Base-by-base conservation (phyloP, 306 rosid species). In the Ceratonia siliqua region DNA sequence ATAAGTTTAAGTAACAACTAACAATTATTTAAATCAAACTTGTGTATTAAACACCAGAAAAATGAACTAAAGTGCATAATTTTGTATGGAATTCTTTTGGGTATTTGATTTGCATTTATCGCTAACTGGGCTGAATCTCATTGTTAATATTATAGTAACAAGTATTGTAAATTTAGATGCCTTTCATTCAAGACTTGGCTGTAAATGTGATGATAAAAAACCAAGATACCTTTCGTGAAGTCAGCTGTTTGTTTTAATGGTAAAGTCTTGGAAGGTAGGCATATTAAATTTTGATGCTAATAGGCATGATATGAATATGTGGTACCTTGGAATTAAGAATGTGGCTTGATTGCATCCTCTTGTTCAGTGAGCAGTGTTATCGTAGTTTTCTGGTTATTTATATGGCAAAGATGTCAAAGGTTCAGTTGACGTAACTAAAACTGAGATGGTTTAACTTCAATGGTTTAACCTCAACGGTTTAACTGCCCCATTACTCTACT, bases 91-190 rank as follows among this genome's bases (percentile, higher is more conserved):
- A 20, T 52, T 63, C 53, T 42, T 64, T 33, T 11, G 38, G 25
- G 42, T 70, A 70, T 68, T 17, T 36, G 70, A 33, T 77, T 36
- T 57, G 13, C 11, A 14, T 49, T 48, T 76, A 22, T 46, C 46
- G 64, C 36, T 43, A 17, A 55, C n/a, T 35, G 41, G 4, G 24
- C 35, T 59, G 54, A 48, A 48, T 68, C 55, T 25, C 61, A 42
- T 22, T 14, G 6, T 28, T 49, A 49, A 17, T 22, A 15, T 43
- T 42, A 45, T 21, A 5, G 39, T n/a, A 35, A 35, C 59, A 56
- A 38, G 30, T 46, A 22, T 28, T 35, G 46, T 17, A 33, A 66
- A 41, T 64, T 75, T 63, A 52, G 24, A 41, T 27, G 57, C 30
- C 55, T 30, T 48, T 25, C 35, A 28, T 70, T 39, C 55, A 36